Conservation (phyloP, 441 rosid genomes). For the Corymbia calophylla region DNA sequence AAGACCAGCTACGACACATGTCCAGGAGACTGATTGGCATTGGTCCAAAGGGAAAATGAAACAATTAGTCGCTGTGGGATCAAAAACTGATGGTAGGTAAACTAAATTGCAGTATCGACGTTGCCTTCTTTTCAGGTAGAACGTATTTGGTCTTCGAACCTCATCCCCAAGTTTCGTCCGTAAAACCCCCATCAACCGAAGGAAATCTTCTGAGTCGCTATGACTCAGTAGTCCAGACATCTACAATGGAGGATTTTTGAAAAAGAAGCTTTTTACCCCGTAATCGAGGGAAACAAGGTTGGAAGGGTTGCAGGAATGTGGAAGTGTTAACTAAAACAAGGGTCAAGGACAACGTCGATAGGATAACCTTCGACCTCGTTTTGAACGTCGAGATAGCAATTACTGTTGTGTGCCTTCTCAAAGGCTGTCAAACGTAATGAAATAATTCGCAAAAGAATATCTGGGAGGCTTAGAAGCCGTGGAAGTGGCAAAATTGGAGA, state of each 20-base stretch:
- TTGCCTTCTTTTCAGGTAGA: neutral
- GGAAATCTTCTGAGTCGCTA: neutral
- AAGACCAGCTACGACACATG: neutral
- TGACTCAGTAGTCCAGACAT: neutral
- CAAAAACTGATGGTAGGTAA: neutral
- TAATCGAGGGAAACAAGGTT: too few relatives aligned
- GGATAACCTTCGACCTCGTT: neutral
- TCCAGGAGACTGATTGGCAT: neutral
- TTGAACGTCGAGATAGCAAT: neutral
- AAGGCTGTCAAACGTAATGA: neutral
- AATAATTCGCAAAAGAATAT: neutral
- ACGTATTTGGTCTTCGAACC: neutral
- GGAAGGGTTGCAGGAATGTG: too few relatives aligned
- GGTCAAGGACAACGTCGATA: neutral
- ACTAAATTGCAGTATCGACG: neutral
- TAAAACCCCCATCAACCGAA: neutral
- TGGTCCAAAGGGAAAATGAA: neutral
- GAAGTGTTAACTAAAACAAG: too few relatives aligned
- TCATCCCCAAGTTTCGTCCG: neutral
- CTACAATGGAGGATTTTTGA: neutral
- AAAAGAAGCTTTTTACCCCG: neutral
- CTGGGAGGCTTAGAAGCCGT: neutral
- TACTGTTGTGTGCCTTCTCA: neutral
- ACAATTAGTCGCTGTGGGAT: neutral
- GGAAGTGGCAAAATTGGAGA: neutral